Base-by-base conservation (phyloP, 495 filamentous ascomycete species). In the Lasiosphaeria miniovina region DNA sequence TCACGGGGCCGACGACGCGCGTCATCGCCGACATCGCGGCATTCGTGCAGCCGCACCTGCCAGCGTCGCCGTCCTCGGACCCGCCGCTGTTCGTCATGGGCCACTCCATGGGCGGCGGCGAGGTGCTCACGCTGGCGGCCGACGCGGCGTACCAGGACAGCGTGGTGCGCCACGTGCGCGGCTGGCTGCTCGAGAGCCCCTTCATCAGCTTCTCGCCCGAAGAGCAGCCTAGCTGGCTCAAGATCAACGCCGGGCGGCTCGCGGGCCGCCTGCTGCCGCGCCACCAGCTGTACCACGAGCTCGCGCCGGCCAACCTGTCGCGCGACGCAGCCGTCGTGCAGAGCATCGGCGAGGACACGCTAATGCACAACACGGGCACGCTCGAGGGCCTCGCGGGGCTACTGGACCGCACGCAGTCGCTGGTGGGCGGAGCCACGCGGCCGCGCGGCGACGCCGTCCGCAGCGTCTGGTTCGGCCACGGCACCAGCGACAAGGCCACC, bases 41-140 rank as follows among this genome's bases (percentile, higher is more conserved):
- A 33, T 85, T 96, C 69, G 76, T 91, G 54, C 64, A 76, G 17
- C 63, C 73, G 32, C 71, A 78, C 54, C 68, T 80, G 10, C 71
- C 61, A 5, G 43, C 57, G 6, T 10, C 45, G 35, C 49, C 58
- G 4, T 48, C 58, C 2, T 48, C 56, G 11, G 52, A 61, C 64
- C 66, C 61, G 49, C 90, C 92, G 0, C 69, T 93, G 17, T 96
- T 96, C 74, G 80, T 96, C n/a, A 83, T 90, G 70, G 91, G 91
- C 53, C 91, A 96, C 74, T 90, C 86, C 12, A 80, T 83, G 80
- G 92, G 92, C 69, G 92, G 93, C 49, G 89, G 82, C 14, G 76
- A 91, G 64, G 83, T 85, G 12, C 74, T 93, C 4, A 77, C 76
- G 6, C 61, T 84, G 4, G 71, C 71, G 40, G 71, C 65, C 45